Conservation (phyloP, 805 yeast genomes). For the Teunomyces panamensis region DNA sequence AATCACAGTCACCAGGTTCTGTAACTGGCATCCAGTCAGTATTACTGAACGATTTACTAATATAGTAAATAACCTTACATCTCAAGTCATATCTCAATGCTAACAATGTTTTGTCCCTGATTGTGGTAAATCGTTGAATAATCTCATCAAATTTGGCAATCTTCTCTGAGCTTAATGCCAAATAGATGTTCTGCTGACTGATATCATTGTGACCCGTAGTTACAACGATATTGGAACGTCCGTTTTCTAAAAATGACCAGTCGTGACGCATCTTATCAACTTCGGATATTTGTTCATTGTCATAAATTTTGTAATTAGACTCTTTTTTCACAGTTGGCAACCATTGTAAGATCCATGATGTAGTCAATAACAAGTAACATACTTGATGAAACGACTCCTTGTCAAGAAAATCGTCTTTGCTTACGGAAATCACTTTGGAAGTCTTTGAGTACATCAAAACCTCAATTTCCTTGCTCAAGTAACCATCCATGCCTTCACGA, state of each 20-base stretch:
- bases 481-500: conserved; percentile 9
- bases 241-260: conserved; percentile 43
- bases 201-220: conserved; percentile 16
- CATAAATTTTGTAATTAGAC: conserved; percentile 23
- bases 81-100: conserved; percentile 59
- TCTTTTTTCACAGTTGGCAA: conserved; percentile 51
- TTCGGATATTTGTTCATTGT: conserved; percentile 17
- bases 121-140: conserved; percentile 28
- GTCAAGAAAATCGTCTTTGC: conserved; percentile 55
- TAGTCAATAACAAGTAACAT: conserved; percentile 50
- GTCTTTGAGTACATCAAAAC: conserved; percentile 23
- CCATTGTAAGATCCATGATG: conserved; percentile 60
- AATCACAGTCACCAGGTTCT: conserved; percentile 61
- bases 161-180: conserved; percentile 31
- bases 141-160: conserved; percentile 35
- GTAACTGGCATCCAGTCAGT: conserved; percentile 50
- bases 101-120: conserved; percentile 39
- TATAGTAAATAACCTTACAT: conserved; percentile 49
- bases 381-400: conserved; percentile 48
- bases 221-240: conserved; percentile 19
- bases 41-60: conserved; percentile 46
- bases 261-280: conserved; percentile 37
- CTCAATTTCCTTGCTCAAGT: conserved; percentile 23
- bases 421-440: conserved; percentile 26
- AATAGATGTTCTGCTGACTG: conserved; percentile 24